phyloP scores from a whole-genome alignment of 352 stramenopile genomes.

The Phytophthora tubulina region DNA sequence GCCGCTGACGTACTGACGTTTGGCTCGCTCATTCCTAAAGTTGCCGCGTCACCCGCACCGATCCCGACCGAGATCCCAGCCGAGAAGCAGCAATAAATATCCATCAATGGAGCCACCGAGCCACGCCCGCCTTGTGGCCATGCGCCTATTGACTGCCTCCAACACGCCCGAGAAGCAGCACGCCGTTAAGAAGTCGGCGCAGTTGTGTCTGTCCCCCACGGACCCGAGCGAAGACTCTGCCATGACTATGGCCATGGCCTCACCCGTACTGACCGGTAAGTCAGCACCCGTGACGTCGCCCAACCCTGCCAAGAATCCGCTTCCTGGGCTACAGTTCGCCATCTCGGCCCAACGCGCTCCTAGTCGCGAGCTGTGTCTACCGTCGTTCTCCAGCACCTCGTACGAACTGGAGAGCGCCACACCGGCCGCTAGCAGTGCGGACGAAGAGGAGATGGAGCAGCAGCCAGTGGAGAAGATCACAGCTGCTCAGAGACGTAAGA shows the following conservation, averaged over 20 bases:
- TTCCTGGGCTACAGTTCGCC: slow-evolving; percentile 72
- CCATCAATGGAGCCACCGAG: slow-evolving; percentile 32
- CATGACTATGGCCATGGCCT: slow-evolving; percentile 38
- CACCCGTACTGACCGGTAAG: slow-evolving; percentile 53
- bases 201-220: slow-evolving; percentile 42
- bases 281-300: slow-evolving; percentile 50
- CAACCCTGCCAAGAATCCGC: slow-evolving; percentile 57
- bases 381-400: slow-evolving; percentile 55
- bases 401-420: slow-evolving; percentile 46
- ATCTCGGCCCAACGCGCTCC: slow-evolving; percentile 57
- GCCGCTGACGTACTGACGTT: slow-evolving; percentile 11
- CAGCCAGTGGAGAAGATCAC: slow-evolving; percentile 22
- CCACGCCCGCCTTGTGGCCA: slow-evolving; percentile 41
- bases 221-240: slow-evolving; percentile 38
- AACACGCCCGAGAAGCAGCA: slow-evolving; percentile 31
- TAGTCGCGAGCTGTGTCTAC: slow-evolving; percentile 59
- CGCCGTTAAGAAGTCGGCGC: slow-evolving; percentile 19
- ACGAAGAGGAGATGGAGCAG: slow-evolving; percentile 37
- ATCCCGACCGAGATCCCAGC: not conserved
- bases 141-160: slow-evolving; percentile 33
- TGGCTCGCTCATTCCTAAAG: slow-evolving; percentile 35
- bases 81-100: not conserved
- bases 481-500: slow-evolving; percentile 63
- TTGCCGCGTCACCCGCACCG: slow-evolving; percentile 26
- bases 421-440: slow-evolving; percentile 31